Evolutionary conservation across 2,329 filamentous ascomycete genomes (phyloP).

Genomic region (Fusarium sp.): DNA sequence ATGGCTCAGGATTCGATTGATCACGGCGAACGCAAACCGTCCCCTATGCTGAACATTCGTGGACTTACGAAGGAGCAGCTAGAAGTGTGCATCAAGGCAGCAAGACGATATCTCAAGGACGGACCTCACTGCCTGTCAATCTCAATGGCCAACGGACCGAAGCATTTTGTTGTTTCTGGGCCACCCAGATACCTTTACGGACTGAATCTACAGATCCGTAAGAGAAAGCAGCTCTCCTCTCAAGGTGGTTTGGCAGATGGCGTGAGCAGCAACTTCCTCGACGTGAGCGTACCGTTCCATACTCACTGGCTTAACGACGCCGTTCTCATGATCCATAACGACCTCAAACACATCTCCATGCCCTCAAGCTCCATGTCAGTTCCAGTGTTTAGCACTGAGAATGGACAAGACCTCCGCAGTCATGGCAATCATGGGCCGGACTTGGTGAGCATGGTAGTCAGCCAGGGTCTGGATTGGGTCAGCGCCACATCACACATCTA

Average conservation of each 20-base stretch:
- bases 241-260: neutral
- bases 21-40: conserved; percentile 17
- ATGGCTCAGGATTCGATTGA: conserved; percentile 22
- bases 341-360: conserved; percentile 6
- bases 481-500: conserved; percentile 5
- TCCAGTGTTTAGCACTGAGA: conserved; percentile 17
- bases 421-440: neutral
- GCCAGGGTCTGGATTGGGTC: conserved; percentile 14
- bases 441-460: conserved; percentile 16
- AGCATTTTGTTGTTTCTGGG: conserved; percentile 23
- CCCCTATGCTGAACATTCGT: conserved; percentile 22
- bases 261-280: conserved; percentile 11
- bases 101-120: conserved; percentile 18
- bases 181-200: conserved; percentile 21
- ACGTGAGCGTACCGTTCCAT: conserved; percentile 28
- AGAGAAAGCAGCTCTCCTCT: conserved; percentile 3
- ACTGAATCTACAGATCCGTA: conserved; percentile 22
- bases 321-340: conserved; percentile 14
- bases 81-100: conserved; percentile 12
- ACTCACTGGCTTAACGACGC: conserved; percentile 14
- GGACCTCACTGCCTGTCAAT: neutral
- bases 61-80: conserved; percentile 10
- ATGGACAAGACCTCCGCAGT: neutral
- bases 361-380: neutral
- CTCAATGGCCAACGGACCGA: conserved; percentile 15